Base-by-base conservation (phyloP, 2,329 filamentous ascomycete species). In the Epichloe sp. region DNA sequence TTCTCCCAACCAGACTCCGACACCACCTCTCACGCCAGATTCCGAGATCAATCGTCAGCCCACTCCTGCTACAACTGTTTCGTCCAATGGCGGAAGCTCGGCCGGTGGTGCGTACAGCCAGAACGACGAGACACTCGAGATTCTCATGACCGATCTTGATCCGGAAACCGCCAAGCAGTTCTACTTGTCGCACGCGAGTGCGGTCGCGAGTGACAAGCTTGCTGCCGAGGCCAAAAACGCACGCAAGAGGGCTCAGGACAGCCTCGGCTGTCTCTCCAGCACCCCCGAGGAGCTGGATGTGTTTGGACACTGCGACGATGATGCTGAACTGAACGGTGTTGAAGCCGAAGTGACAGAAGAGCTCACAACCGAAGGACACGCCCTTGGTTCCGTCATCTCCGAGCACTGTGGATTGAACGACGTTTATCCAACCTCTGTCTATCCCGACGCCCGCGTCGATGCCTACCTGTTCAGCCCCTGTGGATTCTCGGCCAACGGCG, bases 381-480 rank as follows among this genome's bases (percentile, higher is more conserved):
- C 89, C 15, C 77, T 98, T 44, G 93, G 93, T 47, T 93, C 88
- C 3, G 84, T 96, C 42, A 89, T 98, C 45, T 93, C 91, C 15
- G 87, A 97, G 60, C 77, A 78, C 54, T 97, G 88, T 67, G 93
- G 93, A 48, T 78, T 98, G 46, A 85, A 89, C 17, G 84, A 89
- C 55, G 83, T 98, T 54, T 98, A 97, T 62, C 86, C 93, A 5
- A 82, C 80, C 44, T 82, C 82, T 53, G 84, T 85, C 67, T 97
- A 95, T 64, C 90, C 93, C 0, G 91, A 96, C 59, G 86, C 93
- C 21, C 86, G 88, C 53, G 88, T 98, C 58, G 93, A 98, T 60
- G 88, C 93, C 21, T 98, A 97, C 67, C 79, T 96, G 50, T 98
- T 98, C 73, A 89, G 86, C 1, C 93, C 93, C 0, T 98, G 93